A percentile compares a stretch with the other conserved stretches of the same genome.
phyloP scores from a whole-genome alignment of 805 yeast species.

The Barnettozyma vustinii region DNA sequence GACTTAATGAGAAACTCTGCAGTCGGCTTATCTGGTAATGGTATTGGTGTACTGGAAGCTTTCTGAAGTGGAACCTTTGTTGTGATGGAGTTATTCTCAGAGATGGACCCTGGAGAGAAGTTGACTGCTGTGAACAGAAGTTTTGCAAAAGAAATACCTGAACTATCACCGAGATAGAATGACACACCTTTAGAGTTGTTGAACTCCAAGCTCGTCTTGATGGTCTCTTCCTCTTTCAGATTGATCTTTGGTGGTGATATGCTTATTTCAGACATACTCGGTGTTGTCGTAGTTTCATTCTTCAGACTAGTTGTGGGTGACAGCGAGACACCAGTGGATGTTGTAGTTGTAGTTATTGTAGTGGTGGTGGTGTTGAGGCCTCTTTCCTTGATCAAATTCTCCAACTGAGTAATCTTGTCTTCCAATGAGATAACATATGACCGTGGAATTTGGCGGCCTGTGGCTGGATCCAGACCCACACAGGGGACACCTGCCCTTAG shows the following conservation, averaged over 20 bases:
- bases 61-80: slow-evolving; percentile 20
- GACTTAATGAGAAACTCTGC: slow-evolving; percentile 62
- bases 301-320: not conserved
- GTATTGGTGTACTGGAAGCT: slow-evolving; percentile 30
- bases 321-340: not conserved
- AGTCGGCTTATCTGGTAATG: slow-evolving; percentile 60
- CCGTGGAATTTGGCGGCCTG: slow-evolving; percentile 82
- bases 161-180: slow-evolving; percentile 43
- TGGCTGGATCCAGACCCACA: slow-evolving; percentile 80
- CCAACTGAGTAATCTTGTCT: slow-evolving; percentile 53
- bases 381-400: slow-evolving; percentile 38
- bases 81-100: slow-evolving; percentile 24
- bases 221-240: slow-evolving; percentile 16
- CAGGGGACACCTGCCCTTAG: slow-evolving; percentile 63
- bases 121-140: slow-evolving; percentile 75
- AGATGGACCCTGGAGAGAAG: slow-evolving; percentile 35
- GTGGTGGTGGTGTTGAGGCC: slow-evolving; percentile 34
- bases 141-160: slow-evolving; percentile 70
- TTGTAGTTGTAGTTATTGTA: slow-evolving; percentile 4
- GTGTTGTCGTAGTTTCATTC: not conserved
- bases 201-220: slow-evolving; percentile 19
- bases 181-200: slow-evolving; percentile 16
- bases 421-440: slow-evolving; percentile 73
- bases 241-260: slow-evolving; percentile 9
- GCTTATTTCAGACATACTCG: not conserved